Evolutionary conservation across 2,329 filamentous ascomycete species (phyloP).

Genomic region (Ophiostoma australiae): DNA sequence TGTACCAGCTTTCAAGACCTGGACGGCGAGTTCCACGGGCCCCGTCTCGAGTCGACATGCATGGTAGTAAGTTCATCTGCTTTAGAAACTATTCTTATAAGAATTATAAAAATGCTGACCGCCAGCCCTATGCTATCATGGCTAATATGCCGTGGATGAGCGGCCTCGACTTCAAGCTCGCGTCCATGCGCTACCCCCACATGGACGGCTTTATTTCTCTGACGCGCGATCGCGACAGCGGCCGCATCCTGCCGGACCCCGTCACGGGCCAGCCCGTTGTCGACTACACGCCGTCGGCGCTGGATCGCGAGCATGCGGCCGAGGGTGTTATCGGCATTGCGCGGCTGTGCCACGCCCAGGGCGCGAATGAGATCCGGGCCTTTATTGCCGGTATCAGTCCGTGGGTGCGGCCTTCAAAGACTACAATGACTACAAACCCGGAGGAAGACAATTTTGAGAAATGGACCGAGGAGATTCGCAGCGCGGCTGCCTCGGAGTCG

Average conservation of each 20-base stretch:
- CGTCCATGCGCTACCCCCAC: conserved; percentile 61
- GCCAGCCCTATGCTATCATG: conserved; percentile 60
- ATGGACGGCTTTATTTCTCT: conserved; percentile 70
- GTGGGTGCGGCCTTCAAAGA: conserved; percentile 36
- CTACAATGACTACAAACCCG: not conserved
- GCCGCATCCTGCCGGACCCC: conserved; percentile 68
- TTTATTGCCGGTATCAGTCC: conserved; percentile 57
- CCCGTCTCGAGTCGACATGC: conserved; percentile 70
- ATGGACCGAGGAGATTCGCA: conserved; percentile 54
- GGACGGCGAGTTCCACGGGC: conserved; percentile 73
- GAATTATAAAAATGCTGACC: conserved; percentile 13
- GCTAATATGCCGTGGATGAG: conserved; percentile 61
- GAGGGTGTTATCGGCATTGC: conserved; percentile 67
- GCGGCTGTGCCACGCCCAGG: conserved; percentile 72
- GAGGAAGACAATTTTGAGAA: conserved; percentile 50
- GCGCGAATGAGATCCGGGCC: conserved; percentile 74
- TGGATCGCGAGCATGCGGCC: conserved; percentile 67
- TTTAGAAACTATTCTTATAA: too few species aligned
- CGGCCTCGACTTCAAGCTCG: conserved; percentile 67
- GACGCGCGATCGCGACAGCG: conserved; percentile 69
- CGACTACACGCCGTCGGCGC: conserved; percentile 64
- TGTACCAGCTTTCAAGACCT: conserved; percentile 75
- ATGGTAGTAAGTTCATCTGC: conserved; percentile 52
- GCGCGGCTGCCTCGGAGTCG: conserved; percentile 21
- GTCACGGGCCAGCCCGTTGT: conserved; percentile 59